phyloP scores from a whole-genome alignment of 140 eudicot genomes.

The Ambrosia hybrid region DNA sequence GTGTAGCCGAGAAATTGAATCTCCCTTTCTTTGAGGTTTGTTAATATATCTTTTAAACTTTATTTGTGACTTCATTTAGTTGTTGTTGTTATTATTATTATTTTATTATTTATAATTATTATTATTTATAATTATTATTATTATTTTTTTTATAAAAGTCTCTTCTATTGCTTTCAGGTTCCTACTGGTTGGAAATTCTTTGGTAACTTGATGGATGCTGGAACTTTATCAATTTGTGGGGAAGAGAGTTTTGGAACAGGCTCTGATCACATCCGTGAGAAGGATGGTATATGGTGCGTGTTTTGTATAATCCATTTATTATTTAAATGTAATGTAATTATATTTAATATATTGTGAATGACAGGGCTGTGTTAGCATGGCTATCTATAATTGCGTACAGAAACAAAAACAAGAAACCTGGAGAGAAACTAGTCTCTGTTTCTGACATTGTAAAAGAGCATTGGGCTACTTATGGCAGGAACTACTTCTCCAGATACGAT shows the following conservation, averaged over 20 bases:
- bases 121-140: no score
- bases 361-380: constrained; percentile 99
- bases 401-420: constrained; percentile 76
- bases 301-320: not conserved
- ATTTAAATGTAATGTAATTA: not conserved
- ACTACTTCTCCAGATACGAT: constrained; percentile 95
- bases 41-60: not conserved
- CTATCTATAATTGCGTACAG: constrained; percentile 85
- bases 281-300: constrained; percentile 93
- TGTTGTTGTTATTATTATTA: no score
- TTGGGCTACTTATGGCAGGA: constrained; percentile 96
- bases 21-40: constrained; percentile 91
- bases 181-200: constrained; percentile 99
- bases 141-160: not conserved
- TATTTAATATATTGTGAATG: constrained; percentile 18
- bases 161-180: constrained; percentile 51
- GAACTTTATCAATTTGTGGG: constrained; percentile 89
- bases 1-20: constrained; percentile 80
- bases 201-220: constrained; percentile 99
- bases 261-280: constrained; percentile 98
- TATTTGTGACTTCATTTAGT: constrained; percentile 17
- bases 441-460: constrained; percentile 87
- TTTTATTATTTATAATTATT: no score
- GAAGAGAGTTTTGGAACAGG: constrained; percentile 99
- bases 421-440: constrained; percentile 74